Percentiles rank a stretch among this genome's conserved stretches.
phyloP scores from a whole-genome alignment of 805 yeast species.

The Candida ficus region DNA sequence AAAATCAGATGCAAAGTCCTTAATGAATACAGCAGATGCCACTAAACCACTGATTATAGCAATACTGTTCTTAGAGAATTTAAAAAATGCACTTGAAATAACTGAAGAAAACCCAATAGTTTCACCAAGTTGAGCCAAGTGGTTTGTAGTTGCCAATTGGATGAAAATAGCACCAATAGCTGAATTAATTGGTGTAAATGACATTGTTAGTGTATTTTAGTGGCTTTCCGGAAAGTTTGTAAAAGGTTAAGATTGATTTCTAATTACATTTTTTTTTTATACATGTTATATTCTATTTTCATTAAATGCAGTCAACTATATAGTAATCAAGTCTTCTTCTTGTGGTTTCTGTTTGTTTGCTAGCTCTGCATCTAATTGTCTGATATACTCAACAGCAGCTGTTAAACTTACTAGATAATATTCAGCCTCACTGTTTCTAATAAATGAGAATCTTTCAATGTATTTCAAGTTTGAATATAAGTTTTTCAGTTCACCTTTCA shows the following conservation, averaged over 20 bases:
- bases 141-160: conserved; percentile 41
- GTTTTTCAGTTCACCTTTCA: conserved; percentile 59
- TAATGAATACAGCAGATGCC: conserved; percentile 24
- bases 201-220: conserved; percentile 5
- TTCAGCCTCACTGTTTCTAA: conserved; percentile 80
- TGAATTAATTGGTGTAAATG: conserved; percentile 40
- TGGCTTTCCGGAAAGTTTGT: no score
- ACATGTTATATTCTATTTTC: no score
- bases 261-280: no score
- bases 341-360: not conserved
- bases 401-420: conserved; percentile 88
- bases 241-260: no score
- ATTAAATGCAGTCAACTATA: no score
- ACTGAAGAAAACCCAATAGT: conserved; percentile 44
- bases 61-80: conserved; percentile 23
- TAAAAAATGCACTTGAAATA: conserved; percentile 27
- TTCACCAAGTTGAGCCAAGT: conserved; percentile 33
- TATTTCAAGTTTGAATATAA: conserved; percentile 77
- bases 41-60: conserved; percentile 34
- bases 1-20: conserved; percentile 25
- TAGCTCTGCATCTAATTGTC: conserved; percentile 36
- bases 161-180: conserved; percentile 42
- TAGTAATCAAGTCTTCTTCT: not conserved
- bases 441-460: conserved; percentile 78
- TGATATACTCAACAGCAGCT: conserved; percentile 81